Base-by-base conservation (phyloP, 2,329 filamentous ascomycete genomes). In the Penicillium corylophilum region DNA sequence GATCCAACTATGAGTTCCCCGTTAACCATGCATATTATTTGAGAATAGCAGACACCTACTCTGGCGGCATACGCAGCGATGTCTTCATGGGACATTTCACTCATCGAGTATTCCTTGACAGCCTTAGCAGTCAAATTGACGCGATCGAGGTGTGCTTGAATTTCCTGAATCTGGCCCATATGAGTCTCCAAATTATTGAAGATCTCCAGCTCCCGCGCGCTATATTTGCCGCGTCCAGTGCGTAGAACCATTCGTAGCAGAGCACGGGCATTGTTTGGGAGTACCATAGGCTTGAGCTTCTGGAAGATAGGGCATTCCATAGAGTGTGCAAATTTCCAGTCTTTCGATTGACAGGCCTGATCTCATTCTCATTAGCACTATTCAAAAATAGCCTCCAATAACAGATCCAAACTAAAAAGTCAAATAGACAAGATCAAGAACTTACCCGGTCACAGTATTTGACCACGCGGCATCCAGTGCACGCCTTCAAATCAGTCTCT, bases 361-460 rank as follows among this genome's bases (percentile, higher is more conserved):
- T 44, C 39, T 23, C 16, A 41, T 2, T 16, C 5, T 15, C 4
- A 22, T 55, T 46, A 56, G 44, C 20, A 44, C 2, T 20, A 39
- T 29, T 26, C 23, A 8, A 12, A 23, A 13, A 28, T 31, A 20
- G 18, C 9, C 16, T 20, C 33, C 33, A 12, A 36, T 16, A 7
- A 2, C 35, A 36, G 40, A 24, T 20, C 18, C 33, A 12, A 46
- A 26, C 12, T 23, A 29, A 24, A 44, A 22, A 9, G 29, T 33
- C 13, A 43, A 39, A 1, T 23, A 23, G 23, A 18, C 12, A 26
- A 26, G 15, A 24, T 5, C 39, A 24, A 3, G 33, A 46, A 66
- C 74, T 44, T 64, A 84, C 82, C 74, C 78, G 82, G 57, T 78
- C 76, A 65, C 84, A 87, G 64, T 86, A 87, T 56, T 74, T 79